A percentile compares a stretch with the other conserved stretches of the same genome.
Conservation (phyloP, 495 filamentous ascomycete genomes). For the Penicillium arizonense region DNA sequence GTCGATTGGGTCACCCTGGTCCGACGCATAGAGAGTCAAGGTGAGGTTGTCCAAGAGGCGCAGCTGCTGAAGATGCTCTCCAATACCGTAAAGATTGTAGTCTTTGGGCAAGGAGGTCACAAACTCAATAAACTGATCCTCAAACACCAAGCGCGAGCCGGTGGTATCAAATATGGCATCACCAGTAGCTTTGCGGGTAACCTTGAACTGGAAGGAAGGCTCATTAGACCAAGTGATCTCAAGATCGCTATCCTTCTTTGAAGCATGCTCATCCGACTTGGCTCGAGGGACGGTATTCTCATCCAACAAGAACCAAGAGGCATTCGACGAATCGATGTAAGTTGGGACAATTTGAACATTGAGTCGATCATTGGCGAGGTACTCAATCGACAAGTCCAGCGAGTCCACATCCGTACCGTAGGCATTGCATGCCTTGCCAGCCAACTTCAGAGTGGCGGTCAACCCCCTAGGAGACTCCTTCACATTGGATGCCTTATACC, state of each 20-base stretch:
- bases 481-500: constrained; percentile 57
- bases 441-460: constrained; percentile 51
- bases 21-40: constrained; percentile 69
- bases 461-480: constrained; percentile 44
- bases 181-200: constrained; percentile 53
- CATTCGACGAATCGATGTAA: constrained; percentile 60
- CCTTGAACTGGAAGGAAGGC: constrained; percentile 58
- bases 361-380: constrained; percentile 53
- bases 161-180: constrained; percentile 58
- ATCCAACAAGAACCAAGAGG: constrained; percentile 65
- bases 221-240: constrained; percentile 58
- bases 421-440: constrained; percentile 57
- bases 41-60: constrained; percentile 57
- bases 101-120: constrained; percentile 52
- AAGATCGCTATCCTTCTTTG: constrained; percentile 45
- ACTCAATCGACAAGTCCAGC: constrained; percentile 54
- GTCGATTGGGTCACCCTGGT: constrained; percentile 63
- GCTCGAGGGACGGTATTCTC: constrained; percentile 62
- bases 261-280: constrained; percentile 38
- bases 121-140: constrained; percentile 67
- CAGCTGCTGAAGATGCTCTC: constrained; percentile 59
- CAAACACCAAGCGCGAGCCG: constrained; percentile 57
- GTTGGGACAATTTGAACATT: constrained; percentile 58
- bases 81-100: constrained; percentile 65
- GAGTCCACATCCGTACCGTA: constrained; percentile 63